These are phyloP conservation scores for Lepidium campestre DNA, from an alignment of 441 rosid genomes.

Conservation along the genomic window DNA sequence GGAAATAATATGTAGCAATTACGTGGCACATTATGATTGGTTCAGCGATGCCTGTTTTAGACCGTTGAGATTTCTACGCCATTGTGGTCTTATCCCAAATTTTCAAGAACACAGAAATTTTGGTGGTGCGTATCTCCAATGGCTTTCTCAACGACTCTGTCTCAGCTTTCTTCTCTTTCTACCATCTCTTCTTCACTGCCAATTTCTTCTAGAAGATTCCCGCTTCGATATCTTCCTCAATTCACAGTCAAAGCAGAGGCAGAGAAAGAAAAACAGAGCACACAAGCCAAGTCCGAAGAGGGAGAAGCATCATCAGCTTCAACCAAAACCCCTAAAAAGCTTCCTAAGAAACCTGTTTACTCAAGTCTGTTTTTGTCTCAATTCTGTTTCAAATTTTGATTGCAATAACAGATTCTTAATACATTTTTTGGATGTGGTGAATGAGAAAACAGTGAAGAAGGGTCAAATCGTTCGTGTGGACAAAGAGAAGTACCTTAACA, in stretches of 20 bases:
- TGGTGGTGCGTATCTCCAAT: conserved; percentile 27
- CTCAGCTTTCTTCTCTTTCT: conserved; percentile 32
- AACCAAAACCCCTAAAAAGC: conserved; percentile 26
- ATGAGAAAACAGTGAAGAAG: conserved; percentile 71
- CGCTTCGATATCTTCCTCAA: conserved; percentile 17
- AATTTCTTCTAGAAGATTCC: conserved; percentile 17
- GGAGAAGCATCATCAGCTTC: conserved; percentile 38
- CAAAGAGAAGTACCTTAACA: conserved; percentile 82
- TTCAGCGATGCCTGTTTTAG: not conserved
- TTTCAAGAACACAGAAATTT: not conserved
- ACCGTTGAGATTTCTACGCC: conserved; percentile 3
- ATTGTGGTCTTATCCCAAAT: conserved; percentile 22
- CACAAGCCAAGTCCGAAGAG: conserved; percentile 31
- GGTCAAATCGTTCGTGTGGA: conserved; percentile 96
- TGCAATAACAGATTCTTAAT: not conserved
- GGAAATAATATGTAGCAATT: not conserved
- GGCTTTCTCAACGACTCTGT: conserved; percentile 50
- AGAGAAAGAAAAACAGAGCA: conserved; percentile 44
- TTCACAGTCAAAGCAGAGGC: conserved; percentile 37
- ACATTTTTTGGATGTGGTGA: not conserved
- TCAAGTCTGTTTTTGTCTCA: conserved; percentile 45
- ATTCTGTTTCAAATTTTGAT: not conserved
- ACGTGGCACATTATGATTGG: conserved; percentile 20
- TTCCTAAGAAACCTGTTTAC: conserved; percentile 74
- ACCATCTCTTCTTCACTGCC: conserved; percentile 30